Percentiles rank a stretch among this genome's conserved stretches.
Conservation (phyloP, 208 protist species). For the Strigomonas galati region DNA sequence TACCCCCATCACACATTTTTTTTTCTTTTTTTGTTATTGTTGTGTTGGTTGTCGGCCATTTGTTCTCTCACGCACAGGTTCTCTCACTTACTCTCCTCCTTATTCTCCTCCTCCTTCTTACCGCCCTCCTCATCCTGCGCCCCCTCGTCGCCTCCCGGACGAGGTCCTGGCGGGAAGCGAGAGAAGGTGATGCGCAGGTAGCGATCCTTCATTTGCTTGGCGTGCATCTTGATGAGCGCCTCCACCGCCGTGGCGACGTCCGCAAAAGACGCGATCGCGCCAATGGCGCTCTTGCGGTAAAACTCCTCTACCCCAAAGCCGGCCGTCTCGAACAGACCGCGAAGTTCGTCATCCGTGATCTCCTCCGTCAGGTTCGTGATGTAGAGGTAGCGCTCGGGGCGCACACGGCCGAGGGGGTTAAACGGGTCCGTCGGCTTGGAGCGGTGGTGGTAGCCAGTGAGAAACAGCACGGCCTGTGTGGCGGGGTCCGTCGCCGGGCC, state of each 20-base stretch:
- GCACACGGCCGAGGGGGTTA: conserved; percentile 67
- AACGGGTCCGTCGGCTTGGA: conserved; percentile 59
- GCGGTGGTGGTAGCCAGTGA: conserved; percentile 73
- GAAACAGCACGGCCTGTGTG: conserved; percentile 59
- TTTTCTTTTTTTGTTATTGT: too few species aligned
- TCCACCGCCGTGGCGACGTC: conserved; percentile 62
- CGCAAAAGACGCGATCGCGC: conserved; percentile 58
- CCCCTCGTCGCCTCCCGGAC: conserved; percentile 23
- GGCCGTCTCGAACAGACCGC: conserved; percentile 38
- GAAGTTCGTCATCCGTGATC: conserved; percentile 66
- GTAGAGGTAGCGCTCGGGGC: conserved; percentile 71
- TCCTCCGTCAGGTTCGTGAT: conserved; percentile 68
- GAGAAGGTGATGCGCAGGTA: conserved; percentile 85
- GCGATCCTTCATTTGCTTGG: conserved; percentile 53
- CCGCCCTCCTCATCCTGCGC: conserved; percentile 9
- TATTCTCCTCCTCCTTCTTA: background rate
- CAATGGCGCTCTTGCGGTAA: conserved; percentile 56
- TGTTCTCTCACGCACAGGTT: too few species aligned
- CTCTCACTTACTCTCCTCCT: conserved; percentile 3
- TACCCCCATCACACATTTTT: too few species aligned
- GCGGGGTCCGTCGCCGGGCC: conserved; percentile 68
- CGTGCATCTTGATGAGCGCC: conserved; percentile 72
- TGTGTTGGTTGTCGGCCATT: too few species aligned
- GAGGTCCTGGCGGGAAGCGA: conserved; percentile 63
- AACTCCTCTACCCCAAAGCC: conserved; percentile 37